Conservation (phyloP, 2,329 filamentous ascomycete species). For the Fusarium abutilonis region DNA sequence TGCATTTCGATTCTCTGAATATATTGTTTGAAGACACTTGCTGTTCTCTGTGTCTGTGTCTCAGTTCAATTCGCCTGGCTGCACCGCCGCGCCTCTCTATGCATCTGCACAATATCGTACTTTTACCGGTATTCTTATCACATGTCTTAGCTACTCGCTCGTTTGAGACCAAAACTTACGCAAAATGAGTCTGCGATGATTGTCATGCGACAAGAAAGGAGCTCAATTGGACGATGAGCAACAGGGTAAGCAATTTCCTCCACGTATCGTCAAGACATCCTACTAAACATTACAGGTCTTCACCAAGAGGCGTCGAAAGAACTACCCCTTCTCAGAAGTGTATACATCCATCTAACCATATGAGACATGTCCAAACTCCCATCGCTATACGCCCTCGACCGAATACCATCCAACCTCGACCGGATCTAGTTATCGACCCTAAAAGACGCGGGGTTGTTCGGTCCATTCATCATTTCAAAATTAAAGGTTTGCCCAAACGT, state of each 20-base stretch:
- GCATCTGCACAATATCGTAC: too few species aligned
- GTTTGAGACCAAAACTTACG: too few species aligned
- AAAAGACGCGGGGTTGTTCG: slow-evolving; percentile 13
- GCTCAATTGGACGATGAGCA: too few species aligned
- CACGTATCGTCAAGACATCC: too few species aligned
- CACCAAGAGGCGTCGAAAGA: background rate
- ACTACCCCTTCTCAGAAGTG: background rate
- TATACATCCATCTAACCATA: background rate
- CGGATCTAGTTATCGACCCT: slow-evolving; percentile 12
- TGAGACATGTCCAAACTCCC: background rate
- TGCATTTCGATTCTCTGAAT: slow-evolving; percentile 30
- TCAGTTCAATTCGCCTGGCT: background rate
- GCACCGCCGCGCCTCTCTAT: too few species aligned
- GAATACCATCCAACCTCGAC: background rate
- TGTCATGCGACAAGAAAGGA: too few species aligned
- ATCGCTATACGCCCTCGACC: background rate
- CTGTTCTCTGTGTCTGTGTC: background rate
- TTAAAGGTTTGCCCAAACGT: slow-evolving; percentile 3
- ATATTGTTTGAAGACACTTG: slow-evolving; percentile 7
- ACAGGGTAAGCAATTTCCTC: too few species aligned
- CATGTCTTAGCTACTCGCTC: too few species aligned
- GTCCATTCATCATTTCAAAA: slow-evolving; percentile 12
- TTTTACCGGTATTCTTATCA: too few species aligned
- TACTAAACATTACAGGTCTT: background rate
- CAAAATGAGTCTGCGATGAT: too few species aligned